These are phyloP conservation scores for Austropuccinia psidii DNA, from an alignment of 1,284 basidiomycete species.

Conservation along the genomic window DNA sequence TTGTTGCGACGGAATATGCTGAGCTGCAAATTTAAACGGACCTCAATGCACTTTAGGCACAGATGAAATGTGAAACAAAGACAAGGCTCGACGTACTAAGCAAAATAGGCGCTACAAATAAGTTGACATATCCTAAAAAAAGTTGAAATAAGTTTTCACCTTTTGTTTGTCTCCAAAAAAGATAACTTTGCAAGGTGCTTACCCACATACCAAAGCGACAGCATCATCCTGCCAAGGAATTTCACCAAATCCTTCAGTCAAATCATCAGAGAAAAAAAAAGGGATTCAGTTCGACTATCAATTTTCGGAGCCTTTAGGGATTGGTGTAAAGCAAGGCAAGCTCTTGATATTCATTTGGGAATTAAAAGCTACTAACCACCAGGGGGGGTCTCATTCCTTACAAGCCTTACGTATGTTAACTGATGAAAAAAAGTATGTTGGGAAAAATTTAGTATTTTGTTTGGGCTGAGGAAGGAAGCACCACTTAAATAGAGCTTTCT, in stretches of 20 bases:
- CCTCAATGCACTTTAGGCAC: no score
- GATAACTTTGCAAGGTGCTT: background rate
- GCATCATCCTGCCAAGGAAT: constrained; percentile 37
- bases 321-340: background rate
- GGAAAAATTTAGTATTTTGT: no score
- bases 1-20: constrained; percentile 28
- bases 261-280: background rate
- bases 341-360: background rate
- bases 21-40: constrained; percentile 14
- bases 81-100: constrained; percentile 15
- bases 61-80: no score
- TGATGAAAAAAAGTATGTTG: background rate
- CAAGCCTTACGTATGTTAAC: constrained; percentile 27
- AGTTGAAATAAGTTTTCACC: background rate
- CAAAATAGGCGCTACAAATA: constrained; percentile 37
- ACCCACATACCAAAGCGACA: constrained; percentile 35
- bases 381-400: constrained; percentile 22
- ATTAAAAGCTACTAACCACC: constrained; percentile 4
- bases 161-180: background rate
- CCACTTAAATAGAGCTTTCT: background rate
- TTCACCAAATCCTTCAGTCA: constrained; percentile 18
- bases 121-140: constrained; percentile 31
- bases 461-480: no score
- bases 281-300: background rate
- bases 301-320: background rate